Percentiles rank a stretch among this genome's conserved stretches.
phyloP scores from a whole-genome alignment of 495 filamentous ascomycete genomes.

The Pyrenopolyporus hunteri region DNA sequence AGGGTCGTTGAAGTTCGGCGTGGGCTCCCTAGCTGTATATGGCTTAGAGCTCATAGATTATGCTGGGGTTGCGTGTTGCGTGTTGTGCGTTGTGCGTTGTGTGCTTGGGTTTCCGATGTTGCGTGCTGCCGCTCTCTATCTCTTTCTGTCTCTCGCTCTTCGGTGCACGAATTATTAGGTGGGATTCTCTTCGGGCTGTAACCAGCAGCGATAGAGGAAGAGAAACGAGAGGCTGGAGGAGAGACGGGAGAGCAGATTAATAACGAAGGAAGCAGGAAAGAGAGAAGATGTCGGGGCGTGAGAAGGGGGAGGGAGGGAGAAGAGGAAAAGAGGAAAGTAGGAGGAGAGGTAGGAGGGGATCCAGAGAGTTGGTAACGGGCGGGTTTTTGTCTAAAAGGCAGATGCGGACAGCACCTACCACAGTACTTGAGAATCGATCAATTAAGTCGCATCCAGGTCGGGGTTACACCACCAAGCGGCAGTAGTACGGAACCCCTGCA shows the following conservation, averaged over 20 bases:
- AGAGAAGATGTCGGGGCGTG: neutral
- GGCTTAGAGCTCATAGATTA: conserved; percentile 10
- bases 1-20: neutral
- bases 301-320: neutral
- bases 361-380: conserved; percentile 43
- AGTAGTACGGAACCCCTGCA: conserved; percentile 18
- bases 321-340: conserved; percentile 20
- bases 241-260: conserved; percentile 22
- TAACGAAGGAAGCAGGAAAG: neutral
- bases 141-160: too few relatives aligned
- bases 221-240: conserved; percentile 47
- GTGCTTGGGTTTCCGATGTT: too few relatives aligned
- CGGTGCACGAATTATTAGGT: conserved; percentile 33
- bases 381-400: conserved; percentile 31
- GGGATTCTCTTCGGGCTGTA: conserved; percentile 50
- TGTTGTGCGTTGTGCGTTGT: too few relatives aligned
- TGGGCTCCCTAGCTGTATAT: neutral
- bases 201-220: conserved; percentile 51
- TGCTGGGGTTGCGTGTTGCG: neutral
- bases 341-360: conserved; percentile 39
- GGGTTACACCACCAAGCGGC: conserved; percentile 34
- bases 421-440: conserved; percentile 35
- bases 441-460: conserved; percentile 24
- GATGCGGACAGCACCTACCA: too few relatives aligned
- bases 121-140: too few relatives aligned